Evolutionary conservation across 768 basidiomycete species (phyloP).

Genomic region (Austroboletus festivus): DNA sequence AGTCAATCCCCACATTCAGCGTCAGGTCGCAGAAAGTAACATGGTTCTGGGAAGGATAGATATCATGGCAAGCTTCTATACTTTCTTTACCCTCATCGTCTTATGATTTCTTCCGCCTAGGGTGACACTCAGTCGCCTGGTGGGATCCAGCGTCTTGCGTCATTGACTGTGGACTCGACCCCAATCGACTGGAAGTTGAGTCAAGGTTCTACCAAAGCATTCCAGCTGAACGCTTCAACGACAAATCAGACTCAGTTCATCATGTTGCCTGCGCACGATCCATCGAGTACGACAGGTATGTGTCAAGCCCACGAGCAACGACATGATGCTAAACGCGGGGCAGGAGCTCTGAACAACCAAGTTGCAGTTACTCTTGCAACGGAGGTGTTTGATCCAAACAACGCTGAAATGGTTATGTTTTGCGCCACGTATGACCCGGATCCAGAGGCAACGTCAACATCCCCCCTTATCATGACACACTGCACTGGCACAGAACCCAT

Average conservation of each 20-base stretch:
- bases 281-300: slow-evolving; percentile 12
- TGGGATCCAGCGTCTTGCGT: slow-evolving; percentile 18
- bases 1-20: slow-evolving; percentile 4
- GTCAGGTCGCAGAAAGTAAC: slow-evolving; percentile 10
- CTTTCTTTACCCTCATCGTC: slow-evolving; percentile 4
- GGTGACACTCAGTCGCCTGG: slow-evolving; percentile 1
- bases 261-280: slow-evolving; percentile 31
- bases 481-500: slow-evolving; percentile 40
- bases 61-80: slow-evolving; percentile 42
- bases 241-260: slow-evolving; percentile 43
- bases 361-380: slow-evolving; percentile 41
- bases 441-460: slow-evolving; percentile 44
- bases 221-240: slow-evolving; percentile 49
- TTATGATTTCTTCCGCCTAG: slow-evolving; percentile 2
- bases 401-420: slow-evolving; percentile 38
- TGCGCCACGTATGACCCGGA: slow-evolving; percentile 64
- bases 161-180: slow-evolving; percentile 18
- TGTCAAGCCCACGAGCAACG: background rate
- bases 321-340: slow-evolving; percentile 3
- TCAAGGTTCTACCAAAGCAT: slow-evolving; percentile 26
- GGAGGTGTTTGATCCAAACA: slow-evolving; percentile 39
- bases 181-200: slow-evolving; percentile 30
- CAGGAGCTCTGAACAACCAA: slow-evolving; percentile 18
- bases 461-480: slow-evolving; percentile 46
- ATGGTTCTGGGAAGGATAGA: slow-evolving; percentile 43